Conservation (phyloP, 495 filamentous ascomycete genomes). For the Sporormia fimetaria region DNA sequence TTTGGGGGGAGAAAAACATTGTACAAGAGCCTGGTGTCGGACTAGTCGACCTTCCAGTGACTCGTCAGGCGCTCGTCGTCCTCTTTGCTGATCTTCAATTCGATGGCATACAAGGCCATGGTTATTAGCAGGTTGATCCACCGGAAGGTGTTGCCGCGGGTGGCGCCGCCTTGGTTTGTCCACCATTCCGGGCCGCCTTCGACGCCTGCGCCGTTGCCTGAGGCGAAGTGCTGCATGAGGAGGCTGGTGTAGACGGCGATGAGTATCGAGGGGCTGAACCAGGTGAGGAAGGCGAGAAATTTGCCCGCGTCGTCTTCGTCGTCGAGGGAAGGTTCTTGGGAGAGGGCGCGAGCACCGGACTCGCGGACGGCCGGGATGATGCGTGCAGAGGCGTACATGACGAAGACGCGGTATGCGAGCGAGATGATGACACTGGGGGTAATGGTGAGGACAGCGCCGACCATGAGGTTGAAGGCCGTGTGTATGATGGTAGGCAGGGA, state of each 20-base stretch:
- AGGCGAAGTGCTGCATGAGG: conserved; percentile 86
- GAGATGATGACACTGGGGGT: conserved; percentile 92
- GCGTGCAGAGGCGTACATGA: conserved; percentile 88
- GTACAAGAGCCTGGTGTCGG: too few species aligned
- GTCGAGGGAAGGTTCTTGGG: conserved; percentile 71
- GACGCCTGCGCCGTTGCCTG: conserved; percentile 37
- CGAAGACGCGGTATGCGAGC: conserved; percentile 79
- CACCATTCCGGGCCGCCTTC: conserved; percentile 63
- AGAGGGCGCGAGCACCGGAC: conserved; percentile 66
- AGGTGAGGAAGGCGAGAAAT: conserved; percentile 69
- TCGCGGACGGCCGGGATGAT: conserved; percentile 91
- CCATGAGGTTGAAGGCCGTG: conserved; percentile 74
- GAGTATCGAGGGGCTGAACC: conserved; percentile 85
- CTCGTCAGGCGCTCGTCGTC: conserved; percentile 54
- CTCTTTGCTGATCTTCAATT: conserved; percentile 71
- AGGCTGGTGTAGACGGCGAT: conserved; percentile 96
- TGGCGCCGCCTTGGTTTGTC: conserved; percentile 64
- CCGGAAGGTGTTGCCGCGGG: conserved; percentile 75
- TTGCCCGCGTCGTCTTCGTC: conserved; percentile 73
- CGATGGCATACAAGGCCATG: conserved; percentile 79
- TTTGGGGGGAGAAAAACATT: too few species aligned
- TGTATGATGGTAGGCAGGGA: conserved; percentile 72
- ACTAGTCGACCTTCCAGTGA: conserved; percentile 95
- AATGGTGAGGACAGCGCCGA: conserved; percentile 81
- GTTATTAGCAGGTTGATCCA: conserved; percentile 87